phyloP scores from a whole-genome alignment of 257 asterid species.

The Catharanthus roseus region DNA sequence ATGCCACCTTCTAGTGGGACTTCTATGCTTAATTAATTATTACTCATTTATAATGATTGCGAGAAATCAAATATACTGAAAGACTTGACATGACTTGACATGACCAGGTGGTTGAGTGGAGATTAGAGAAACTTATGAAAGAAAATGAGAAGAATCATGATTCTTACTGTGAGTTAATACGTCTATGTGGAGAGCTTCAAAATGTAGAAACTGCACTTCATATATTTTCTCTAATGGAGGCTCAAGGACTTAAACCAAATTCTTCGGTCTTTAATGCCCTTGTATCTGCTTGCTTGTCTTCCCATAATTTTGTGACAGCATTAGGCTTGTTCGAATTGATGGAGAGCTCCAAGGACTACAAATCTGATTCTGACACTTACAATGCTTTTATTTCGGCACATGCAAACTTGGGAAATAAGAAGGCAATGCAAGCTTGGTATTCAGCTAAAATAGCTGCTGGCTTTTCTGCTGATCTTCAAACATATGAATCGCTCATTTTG shows the following conservation, averaged over 20 bases:
- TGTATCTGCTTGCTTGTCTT: conserved; percentile 40
- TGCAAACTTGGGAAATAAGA: conserved; percentile 38
- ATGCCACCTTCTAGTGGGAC: too few relatives aligned
- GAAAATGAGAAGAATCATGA: conserved; percentile 21
- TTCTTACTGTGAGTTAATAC: conserved; percentile 30
- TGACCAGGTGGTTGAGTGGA: conserved; percentile 50
- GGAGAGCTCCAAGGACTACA: conserved; percentile 34
- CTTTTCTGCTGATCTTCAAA: conserved; percentile 26
- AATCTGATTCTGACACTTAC: conserved; percentile 35
- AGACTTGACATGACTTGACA: conserved; percentile 9
- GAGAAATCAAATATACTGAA: conserved; percentile 2
- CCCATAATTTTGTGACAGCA: conserved; percentile 36
- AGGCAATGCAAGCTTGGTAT: conserved; percentile 38
- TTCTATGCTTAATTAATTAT: neutral
- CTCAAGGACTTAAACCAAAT: conserved; percentile 36
- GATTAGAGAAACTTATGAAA: conserved; percentile 34
- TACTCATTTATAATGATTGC: neutral
- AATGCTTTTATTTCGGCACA: conserved; percentile 34
- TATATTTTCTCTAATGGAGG: conserved; percentile 45
- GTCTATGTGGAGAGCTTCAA: conserved; percentile 31
- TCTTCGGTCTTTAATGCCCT: conserved; percentile 39
- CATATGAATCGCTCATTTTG: conserved; percentile 35
- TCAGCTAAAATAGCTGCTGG: conserved; percentile 31
- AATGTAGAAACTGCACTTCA: conserved; percentile 40
- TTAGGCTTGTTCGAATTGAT: conserved; percentile 49